Evolutionary conservation across 2,329 filamentous ascomycete species (phyloP), one percentile per base, ranked within the genome.

Genomic region (Alternaria longipes): DNA sequence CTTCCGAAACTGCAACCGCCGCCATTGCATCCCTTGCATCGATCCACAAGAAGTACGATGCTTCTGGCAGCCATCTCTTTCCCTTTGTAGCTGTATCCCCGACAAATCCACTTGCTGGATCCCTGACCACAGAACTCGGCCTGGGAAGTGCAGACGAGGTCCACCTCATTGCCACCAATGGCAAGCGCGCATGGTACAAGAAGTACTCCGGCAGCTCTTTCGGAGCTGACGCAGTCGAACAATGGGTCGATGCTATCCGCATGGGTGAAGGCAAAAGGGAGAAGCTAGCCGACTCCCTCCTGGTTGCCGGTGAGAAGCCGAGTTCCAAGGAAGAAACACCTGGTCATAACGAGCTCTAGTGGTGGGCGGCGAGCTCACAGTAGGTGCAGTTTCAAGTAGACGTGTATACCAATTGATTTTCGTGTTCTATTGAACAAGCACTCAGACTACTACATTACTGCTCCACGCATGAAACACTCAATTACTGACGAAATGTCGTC

Each of bases 221-320:
- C 45, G 87, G 86, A 56, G 74, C 84, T 24, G 83, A 86, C 55
- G 86, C 85, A 26, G 82, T 99, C 30, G 92, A 97, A 81, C 82
- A 83, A 63, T 99, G 94, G 93, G 87, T 99, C 60, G 95, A 99
- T 73, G 85, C 87, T n/a, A 93, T 98, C 64, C 89, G 93, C 38
- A 86, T 99, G 84, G 92, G 94, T 54, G 94, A 98, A 75, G 91
- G 92, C 3, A 81, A 86, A 60, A 97, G 94, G 84, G 85, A 89
- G 71, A 91, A 87, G 69, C 75, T 94, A 16, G 84, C 84, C 41
- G 86, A 90, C 60, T 73, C 73, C 5, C 47, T 84, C 36, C 65
- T 84, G 9, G 70, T 74, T 6, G 62, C 64, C 24, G 67, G 60
- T 4, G 67, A 74, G 42, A 71, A 63, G 42, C 61, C 60, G 22